Evolutionary conservation across 306 rosid species (phyloP).

Genomic region (Pterocarpus macrocarpus): DNA sequence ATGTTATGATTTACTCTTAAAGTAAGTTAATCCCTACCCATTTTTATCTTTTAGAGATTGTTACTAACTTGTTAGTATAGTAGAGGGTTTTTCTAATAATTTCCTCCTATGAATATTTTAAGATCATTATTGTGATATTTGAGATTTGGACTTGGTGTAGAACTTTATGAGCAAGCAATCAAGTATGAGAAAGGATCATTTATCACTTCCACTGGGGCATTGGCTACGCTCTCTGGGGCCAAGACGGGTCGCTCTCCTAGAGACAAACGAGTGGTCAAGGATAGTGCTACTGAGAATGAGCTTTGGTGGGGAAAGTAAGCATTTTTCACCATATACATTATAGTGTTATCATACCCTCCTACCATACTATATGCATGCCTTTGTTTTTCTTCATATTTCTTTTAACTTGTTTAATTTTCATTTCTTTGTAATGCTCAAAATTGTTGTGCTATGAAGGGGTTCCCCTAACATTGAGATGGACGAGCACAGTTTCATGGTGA

Average conservation of each 20-base stretch:
- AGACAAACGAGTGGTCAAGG: constrained; percentile 87
- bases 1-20: too few relatives aligned
- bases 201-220: constrained; percentile 75
- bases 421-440: not conserved
- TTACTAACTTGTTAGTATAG: too few relatives aligned
- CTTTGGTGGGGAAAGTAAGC: constrained; percentile 99
- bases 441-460: constrained; percentile 61
- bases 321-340: not conserved
- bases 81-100: too few relatives aligned
- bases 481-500: constrained; percentile 87
- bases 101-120: not conserved
- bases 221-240: constrained; percentile 94
- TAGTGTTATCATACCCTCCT: not conserved
- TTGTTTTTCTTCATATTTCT: not conserved
- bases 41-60: too few relatives aligned
- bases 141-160: constrained; percentile 40
- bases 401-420: not conserved
- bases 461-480: constrained; percentile 97
- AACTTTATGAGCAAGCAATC: constrained; percentile 80
- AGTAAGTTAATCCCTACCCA: too few relatives aligned
- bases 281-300: constrained; percentile 64
- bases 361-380: too few relatives aligned
- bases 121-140: not conserved
- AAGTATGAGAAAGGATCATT: constrained; percentile 88
- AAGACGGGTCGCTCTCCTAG: constrained; percentile 92